Evolutionary conservation across 1,284 basidiomycete species (phyloP), one percentile per base, ranked within the genome.

Genomic region (Inonotus obliquus): DNA sequence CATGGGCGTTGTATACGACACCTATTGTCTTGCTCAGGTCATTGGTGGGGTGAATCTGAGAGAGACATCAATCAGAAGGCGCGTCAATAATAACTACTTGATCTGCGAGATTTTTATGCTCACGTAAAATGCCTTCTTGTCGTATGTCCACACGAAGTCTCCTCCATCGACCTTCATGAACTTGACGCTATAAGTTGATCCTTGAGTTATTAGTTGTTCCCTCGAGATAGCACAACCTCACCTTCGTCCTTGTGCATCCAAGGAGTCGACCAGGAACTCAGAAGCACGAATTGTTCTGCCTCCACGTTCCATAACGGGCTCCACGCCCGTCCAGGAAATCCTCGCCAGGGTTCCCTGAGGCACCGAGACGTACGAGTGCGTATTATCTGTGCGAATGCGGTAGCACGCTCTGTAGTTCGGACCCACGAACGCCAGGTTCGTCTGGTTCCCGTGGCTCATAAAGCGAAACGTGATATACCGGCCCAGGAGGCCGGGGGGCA

Each of bases 401-500:
- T 56, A 63, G 53, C 45, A 51, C 11, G 54, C 32, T 4, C 62
- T 53, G 27, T 44, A 41, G 11, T 52, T 57, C 4, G 62, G 54
- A 13, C 54, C 53, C 10, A 60, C 54, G 23, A 63, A 37, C 45
- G 47, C 35, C 21, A 60, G 32, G 32, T 57, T 44, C 10, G 52
- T 57, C 45, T 60, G 62, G 62, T 35, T 60, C 1, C 54, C 53
- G 13, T n/a, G 35, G n/a, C 58, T 53, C 58, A 63, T 57, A 38
- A 63, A 63, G 35, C 62, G 62, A 37, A 63, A 60, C 9, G 58
- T 55, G 19, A 60, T n/a, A 13, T 51, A n/a, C 17, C 44, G 32
- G n/a, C 62, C 59, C n/a, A 60, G n/a, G 51, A 63, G 35, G 14
- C 54, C 54, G 5, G 62, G 58, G 25, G 59, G 59, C 10, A 60